These are phyloP conservation scores for Lachancea quebecensis DNA, from an alignment of 805 yeast species.

Conservation along the genomic window DNA sequence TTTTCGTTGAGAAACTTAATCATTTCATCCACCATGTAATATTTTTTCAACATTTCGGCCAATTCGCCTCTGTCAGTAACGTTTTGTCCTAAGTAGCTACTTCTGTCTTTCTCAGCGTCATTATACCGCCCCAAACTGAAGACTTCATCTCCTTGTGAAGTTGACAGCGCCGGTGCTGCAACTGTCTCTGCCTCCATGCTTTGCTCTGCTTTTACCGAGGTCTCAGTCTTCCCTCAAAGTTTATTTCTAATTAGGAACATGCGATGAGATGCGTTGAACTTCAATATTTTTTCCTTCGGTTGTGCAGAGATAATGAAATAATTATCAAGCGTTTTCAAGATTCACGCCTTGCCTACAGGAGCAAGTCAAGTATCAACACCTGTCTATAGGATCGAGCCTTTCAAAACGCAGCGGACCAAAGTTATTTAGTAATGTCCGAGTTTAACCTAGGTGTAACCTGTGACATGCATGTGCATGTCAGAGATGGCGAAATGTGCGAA, in stretches of 20 bases:
- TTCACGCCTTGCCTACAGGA: too few relatives aligned
- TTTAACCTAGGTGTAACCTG: constrained; percentile 60
- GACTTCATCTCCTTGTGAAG: constrained; percentile 57
- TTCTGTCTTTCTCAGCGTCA: constrained; percentile 21
- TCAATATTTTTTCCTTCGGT: constrained; percentile 1
- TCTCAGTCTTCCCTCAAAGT: background rate
- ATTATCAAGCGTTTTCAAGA: too few relatives aligned
- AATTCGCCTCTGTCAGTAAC: constrained; percentile 23
- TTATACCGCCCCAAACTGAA: constrained; percentile 43
- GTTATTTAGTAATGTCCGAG: constrained; percentile 6
- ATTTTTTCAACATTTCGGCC: constrained; percentile 35
- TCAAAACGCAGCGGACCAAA: too few relatives aligned
- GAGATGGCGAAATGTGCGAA: constrained; percentile 92
- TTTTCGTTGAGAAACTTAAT: constrained; percentile 34
- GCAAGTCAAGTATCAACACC: too few relatives aligned
- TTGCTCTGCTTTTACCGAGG: background rate
- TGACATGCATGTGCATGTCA: constrained; percentile 93
- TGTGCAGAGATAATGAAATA: too few relatives aligned
- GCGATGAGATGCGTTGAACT: constrained; percentile 4
- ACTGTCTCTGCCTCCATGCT: constrained; percentile 7
- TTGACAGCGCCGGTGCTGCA: constrained; percentile 70
- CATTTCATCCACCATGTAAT: constrained; percentile 50
- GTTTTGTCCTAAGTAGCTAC: constrained; percentile 26
- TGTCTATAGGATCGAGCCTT: too few relatives aligned
- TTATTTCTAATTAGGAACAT: background rate